Evolutionary conservation across 2,329 filamentous ascomycete genomes (phyloP), one percentile per base, ranked within the genome.

Genomic region (Monilinia fructigena): DNA sequence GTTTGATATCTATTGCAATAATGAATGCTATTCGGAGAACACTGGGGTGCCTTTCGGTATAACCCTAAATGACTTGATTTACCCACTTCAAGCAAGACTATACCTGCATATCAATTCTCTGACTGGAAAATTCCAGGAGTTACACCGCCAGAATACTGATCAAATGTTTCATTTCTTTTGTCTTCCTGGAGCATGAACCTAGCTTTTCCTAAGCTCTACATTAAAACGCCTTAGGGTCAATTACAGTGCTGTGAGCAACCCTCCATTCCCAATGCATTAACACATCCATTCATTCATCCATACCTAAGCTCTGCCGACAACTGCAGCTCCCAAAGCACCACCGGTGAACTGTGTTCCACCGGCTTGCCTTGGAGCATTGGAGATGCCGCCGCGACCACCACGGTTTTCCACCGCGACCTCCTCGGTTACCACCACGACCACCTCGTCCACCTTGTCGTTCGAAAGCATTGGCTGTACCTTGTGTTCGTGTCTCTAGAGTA

Each of bases 401-500:
- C 86, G 79, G 59, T 89, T 85, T 85, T 38, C 84, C 81, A 54
- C 88, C 81, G 64, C 83, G 82, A 53, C 90, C 88, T 69, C 89
- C 85, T 80, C 86, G 76, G 78, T 87, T 81, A 70, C 86, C 91
- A 58, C 89, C 87, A 38, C 89, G 85, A 59, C 86, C 85, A 68
- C 90, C 89, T 71, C 89, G 86, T 66, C 91, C 91, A 71, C 92
- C 91, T 82, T 97, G 92, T 78, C 94, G 84, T 83, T 97, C 93
- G 80, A 98, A 98, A 38, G 93, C 94, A 76, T 96, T 96, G 67
- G 92, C 89, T 73, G 93, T 97, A 74, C 95, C 95, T 79, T 97
- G 93, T 73, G 96, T 98, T 77, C 95, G 88, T 79, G 97, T 93
- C 84, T 99, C 95, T 73, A 99, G 85, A 31, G 94, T 96, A 79